Conservation (phyloP, 2,329 filamentous ascomycete species). For the Paracoccidioides lutzii region DNA sequence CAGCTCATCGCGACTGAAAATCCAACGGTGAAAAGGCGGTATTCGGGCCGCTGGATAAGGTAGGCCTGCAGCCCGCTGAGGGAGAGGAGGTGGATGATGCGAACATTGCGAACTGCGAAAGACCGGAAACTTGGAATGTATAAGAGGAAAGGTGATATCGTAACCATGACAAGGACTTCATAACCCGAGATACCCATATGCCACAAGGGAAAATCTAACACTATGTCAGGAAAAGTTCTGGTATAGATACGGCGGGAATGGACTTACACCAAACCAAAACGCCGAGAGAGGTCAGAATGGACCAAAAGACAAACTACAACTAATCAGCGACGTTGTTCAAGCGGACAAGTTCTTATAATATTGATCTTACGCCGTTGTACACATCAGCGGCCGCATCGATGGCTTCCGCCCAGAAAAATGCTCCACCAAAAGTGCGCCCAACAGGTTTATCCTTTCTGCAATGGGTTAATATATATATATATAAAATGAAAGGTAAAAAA, state of each 20-base stretch:
- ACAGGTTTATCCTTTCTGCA: constrained; percentile 62
- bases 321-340: constrained; percentile 15
- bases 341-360: not conserved
- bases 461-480: constrained; percentile 5
- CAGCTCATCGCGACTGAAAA: constrained; percentile 71
- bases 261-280: constrained; percentile 84
- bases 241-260: not conserved
- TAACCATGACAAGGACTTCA: constrained; percentile 76
- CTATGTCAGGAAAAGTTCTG: constrained; percentile 11
- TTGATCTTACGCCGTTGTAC: constrained; percentile 65
- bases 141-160: constrained; percentile 68
- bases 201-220: constrained; percentile 82
- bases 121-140: constrained; percentile 56
- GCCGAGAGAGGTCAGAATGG: constrained; percentile 77
- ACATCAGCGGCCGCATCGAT: constrained; percentile 77
- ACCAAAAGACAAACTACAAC: constrained; percentile 81
- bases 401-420: constrained; percentile 60
- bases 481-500: constrained; percentile 9
- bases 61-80: constrained; percentile 70
- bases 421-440: constrained; percentile 54
- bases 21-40: constrained; percentile 66
- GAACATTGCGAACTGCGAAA: constrained; percentile 54
- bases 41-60: constrained; percentile 55
- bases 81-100: constrained; percentile 61
- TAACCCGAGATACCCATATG: constrained; percentile 98